Evolutionary conservation across 2,329 filamentous ascomycete genomes (phyloP), one percentile per base, ranked within the genome.

Genomic region (Ophiostoma triangulosporum): DNA sequence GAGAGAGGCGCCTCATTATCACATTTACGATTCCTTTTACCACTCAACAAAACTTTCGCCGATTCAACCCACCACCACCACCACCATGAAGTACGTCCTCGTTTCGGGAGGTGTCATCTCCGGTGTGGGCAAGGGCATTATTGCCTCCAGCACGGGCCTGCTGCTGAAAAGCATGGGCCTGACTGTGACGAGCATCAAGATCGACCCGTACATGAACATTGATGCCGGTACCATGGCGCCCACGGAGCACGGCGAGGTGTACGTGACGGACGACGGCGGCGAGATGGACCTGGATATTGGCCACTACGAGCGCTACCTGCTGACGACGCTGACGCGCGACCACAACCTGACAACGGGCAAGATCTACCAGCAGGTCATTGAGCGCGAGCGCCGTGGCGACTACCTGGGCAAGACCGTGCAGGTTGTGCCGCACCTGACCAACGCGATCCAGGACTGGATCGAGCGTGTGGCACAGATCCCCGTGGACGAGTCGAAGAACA

Each of bases 341-440:
- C 88, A 91, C 73, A 97, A 97, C 69, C 95, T 98, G 69, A 98
- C 93, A 3, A 95, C 91, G 6, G 93, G 93, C 65, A 96, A 97
- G 73, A 88, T 97, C 61, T 97, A 96, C 70, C 77, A 88, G 64
- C 81, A 86, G 62, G 90, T 96, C 52, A 89, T 95, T 62, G 76
- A 84, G 64, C 81, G 80, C 56, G 77, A 80, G 64, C 70, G 77
- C 26, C 68, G 69, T 38, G 78, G 78, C 53, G 83, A 93, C 65
- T 97, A 95, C 63, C 78, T 97, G 12, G 91, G 91, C 60, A 83
- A 85, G 67, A 89, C 90, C 17, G 84, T 94, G 15, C 89, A 96
- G 68, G 56, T 57, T 38, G 89, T 97, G 5, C 91, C 91, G 2
- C 91, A 97, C 68, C 77, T 97, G 61, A 95, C 89, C 53, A 82